Evolutionary conservation across 768 basidiomycete genomes (phyloP), one percentile per base, ranked within the genome.

Genomic region (Lentinula boryana): DNA sequence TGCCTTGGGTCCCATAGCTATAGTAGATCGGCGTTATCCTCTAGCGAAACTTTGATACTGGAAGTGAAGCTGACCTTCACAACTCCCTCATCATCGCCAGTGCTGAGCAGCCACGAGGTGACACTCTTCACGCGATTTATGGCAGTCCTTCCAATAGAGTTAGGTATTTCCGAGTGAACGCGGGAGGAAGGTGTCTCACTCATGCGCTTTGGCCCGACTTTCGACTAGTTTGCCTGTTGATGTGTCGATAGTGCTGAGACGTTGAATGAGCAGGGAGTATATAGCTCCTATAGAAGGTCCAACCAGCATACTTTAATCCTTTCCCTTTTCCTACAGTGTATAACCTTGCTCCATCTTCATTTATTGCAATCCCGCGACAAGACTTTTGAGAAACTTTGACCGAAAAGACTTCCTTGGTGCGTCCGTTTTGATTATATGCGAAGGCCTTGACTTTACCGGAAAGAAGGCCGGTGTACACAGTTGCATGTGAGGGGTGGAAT

Each of bases 31-130:
- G 56, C 41, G 44, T 16, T 54, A 44, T 23, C 8, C 60, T 58
- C 40, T 51, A 54, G 38, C 33, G n/a, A 41, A 23, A 12, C 27
- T 21, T 41, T 16, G 55, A 38, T 13, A 18, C 57, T 48, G 21
- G 51, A 51, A n/a, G 43, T 63, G 32, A 64, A 38, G 33, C 77
- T 55, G 55, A 91, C 93, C 82, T 96, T 96, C 71, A 98, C 86
- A 23, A 94, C 85, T 36, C 95, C 95, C 58, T 95, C 93, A 69
- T 98, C 95, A 70, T 97, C 95, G 16, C 95, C 95, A 6, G 91
- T 93, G 18, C 85, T 84, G 15, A 96, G 71, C 60, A 93, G 73
- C 71, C 89, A 84, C 4, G 88, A 83, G 65, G 84, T 80, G 46
- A 93, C 72, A 64, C 79, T 78, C 65, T 86, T 87, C 38, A 97